phyloP scores from a whole-genome alignment of 129 eudicot species.

The Rutidosis leptorrhynchoides region DNA sequence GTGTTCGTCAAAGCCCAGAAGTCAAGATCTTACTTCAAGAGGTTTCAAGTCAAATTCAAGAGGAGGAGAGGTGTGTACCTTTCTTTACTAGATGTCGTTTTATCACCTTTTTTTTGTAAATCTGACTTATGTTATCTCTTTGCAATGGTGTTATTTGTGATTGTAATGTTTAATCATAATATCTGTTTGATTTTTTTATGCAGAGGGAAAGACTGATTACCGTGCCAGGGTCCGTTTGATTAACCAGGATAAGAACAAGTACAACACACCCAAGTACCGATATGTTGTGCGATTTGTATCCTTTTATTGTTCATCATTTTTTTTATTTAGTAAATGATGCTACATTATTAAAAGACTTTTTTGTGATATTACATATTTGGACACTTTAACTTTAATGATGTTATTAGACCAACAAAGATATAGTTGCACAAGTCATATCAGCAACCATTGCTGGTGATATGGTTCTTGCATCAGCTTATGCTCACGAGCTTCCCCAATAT shows the following conservation, averaged over 20 bases:
- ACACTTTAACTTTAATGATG: slow-evolving; percentile 17
- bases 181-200: neutral
- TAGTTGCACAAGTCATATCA: slow-evolving; percentile 67
- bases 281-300: slow-evolving; percentile 93
- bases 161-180: neutral
- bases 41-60: slow-evolving; percentile 87
- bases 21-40: slow-evolving; percentile 63
- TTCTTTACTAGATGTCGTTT: neutral
- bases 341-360: neutral
- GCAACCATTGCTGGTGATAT: slow-evolving; percentile 90
- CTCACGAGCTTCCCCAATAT: slow-evolving; percentile 81
- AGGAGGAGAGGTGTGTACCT: slow-evolving; percentile 68
- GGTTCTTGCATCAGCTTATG: slow-evolving; percentile 78
- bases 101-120: neutral
- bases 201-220: slow-evolving; percentile 95
- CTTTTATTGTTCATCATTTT: neutral
- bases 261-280: slow-evolving; percentile 87
- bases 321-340: neutral
- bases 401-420: slow-evolving; percentile 78
- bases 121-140: neutral
- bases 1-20: slow-evolving; percentile 49
- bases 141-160: neutral
- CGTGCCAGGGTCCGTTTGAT: slow-evolving; percentile 85
- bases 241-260: slow-evolving; percentile 90
- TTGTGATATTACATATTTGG: no score